Percentiles rank a stretch among this genome's conserved stretches.
phyloP scores from a whole-genome alignment of 768 basidiomycete species.

The Kondoa malvinella region DNA sequence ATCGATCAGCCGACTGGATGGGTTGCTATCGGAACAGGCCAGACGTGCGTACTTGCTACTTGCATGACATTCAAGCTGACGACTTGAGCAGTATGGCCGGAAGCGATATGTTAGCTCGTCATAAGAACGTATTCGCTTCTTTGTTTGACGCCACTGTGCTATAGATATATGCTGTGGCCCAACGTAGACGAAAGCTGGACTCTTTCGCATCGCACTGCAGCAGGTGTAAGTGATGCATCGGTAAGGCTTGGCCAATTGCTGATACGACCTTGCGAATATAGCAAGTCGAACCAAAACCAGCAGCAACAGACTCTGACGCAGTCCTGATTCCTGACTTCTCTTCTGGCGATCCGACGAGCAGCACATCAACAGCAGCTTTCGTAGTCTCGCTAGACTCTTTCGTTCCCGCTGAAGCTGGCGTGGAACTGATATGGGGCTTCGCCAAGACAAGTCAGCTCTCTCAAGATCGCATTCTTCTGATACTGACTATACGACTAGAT shows the following conservation, averaged over 20 bases:
- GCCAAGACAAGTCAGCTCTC: not conserved
- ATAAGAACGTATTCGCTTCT: too few relatives aligned
- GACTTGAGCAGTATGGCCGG: not conserved
- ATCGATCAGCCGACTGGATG: not conserved
- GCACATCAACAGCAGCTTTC: not conserved
- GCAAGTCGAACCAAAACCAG: not conserved
- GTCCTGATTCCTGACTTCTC: not conserved
- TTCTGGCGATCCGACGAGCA: not conserved
- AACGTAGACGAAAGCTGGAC: not conserved
- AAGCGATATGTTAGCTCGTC: not conserved
- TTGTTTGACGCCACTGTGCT: not conserved
- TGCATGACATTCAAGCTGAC: not conserved
- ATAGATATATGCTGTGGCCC: not conserved
- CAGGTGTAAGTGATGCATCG: not conserved
- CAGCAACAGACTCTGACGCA: not conserved
- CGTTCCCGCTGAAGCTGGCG: not conserved
- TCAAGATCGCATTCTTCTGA: not conserved
- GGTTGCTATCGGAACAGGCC: not conserved
- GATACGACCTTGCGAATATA: not conserved
- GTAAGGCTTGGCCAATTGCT: not conserved
- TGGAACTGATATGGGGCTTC: not conserved
- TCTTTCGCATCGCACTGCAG: not conserved
- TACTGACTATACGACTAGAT: not conserved
- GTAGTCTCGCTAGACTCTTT: not conserved
- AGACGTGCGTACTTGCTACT: not conserved